These are phyloP conservation scores for Tricholoma matsutake DNA, from an alignment of 768 basidiomycete species.

Conservation along the genomic window DNA sequence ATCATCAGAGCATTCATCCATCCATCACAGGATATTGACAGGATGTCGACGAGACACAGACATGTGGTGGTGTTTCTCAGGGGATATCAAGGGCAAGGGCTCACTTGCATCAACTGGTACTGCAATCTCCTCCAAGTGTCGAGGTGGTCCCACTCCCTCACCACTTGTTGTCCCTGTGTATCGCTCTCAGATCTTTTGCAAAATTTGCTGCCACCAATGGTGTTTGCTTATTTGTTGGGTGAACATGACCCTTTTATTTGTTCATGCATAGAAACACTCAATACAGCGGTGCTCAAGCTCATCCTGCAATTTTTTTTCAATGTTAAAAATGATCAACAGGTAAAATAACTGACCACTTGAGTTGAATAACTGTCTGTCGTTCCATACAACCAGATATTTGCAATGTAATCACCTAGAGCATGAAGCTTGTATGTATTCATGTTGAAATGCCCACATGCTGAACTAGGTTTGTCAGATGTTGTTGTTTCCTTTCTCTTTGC, in stretches of 20 bases:
- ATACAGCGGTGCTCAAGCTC: conserved; percentile 33
- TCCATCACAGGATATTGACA: not conserved
- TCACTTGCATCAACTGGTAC: conserved; percentile 8
- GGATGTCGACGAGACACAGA: conserved; percentile 12
- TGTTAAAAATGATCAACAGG: not conserved
- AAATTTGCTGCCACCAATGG: conserved; percentile 6
- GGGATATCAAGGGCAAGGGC: conserved; percentile 10
- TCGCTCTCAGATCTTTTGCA: conserved; percentile 2
- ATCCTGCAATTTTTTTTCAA: conserved; percentile 21
- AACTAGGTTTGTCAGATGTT: not conserved
- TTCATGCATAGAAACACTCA: conserved; percentile 29
- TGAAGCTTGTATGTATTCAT: conserved; percentile 27
- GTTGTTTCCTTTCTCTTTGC: not conserved
- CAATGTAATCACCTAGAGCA: conserved; percentile 31
- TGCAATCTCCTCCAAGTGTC: not conserved
- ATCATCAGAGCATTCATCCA: not conserved
- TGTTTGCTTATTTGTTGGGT: conserved; percentile 21
- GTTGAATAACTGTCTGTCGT: conserved; percentile 37
- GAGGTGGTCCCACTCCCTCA: not conserved
- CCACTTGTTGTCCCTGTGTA: not conserved
- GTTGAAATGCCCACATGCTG: not conserved
- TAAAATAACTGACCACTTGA: conserved; percentile 24
- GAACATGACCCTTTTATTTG: conserved; percentile 22
- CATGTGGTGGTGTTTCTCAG: conserved; percentile 19
- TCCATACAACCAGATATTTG: conserved; percentile 23